Evolutionary conservation across 495 filamentous ascomycete genomes (phyloP), one percentile per base, ranked within the genome.

Genomic region (Penicillium taxi): DNA sequence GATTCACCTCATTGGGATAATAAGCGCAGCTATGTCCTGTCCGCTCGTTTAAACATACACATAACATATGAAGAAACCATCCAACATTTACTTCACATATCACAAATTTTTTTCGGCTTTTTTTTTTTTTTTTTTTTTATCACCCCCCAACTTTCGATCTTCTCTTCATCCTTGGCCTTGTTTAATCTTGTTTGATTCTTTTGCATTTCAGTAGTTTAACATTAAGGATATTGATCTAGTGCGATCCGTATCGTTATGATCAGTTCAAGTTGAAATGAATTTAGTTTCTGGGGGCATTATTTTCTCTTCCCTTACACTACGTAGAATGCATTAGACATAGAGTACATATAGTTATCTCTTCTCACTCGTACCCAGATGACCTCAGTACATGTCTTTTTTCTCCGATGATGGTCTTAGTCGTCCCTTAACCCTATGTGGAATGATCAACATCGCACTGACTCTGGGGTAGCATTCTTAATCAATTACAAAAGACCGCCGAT

Each of bases 371-470:
- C 11, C 23, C n/a, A n/a, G n/a, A n/a, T n/a, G n/a, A n/a, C n/a
- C n/a, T n/a, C n/a, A n/a, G n/a, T n/a, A n/a, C n/a, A n/a, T 25
- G 23, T 25, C 3, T 19, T 17, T 17, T 32, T 17, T 17, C 30
- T 7, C 5, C 5, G 7, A 32, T 19, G 15, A 32, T 7, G 6
- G 11, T 25, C 30, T 18, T 17, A 9, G 30, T 19, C 26, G 12
- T 21, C 18, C 31, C 17, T 3, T 32, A 32, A 32, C 14, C 14
- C 5, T 6, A 35, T 6, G 32, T 24, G 14, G 33, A 17, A 20
- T 22, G 6, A 16, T 37, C 23, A 25, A 37, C 24, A 6, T 41
- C 37, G 33, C 37, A 46, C 32, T 41, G 44, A 47, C 38, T 26
- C 23, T 13, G 20, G 22, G 43, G 39, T 47, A 31, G 29, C 21